phyloP scores from a whole-genome alignment of 1,139 yeast genomes.

The Debaryomyces coudertii region DNA sequence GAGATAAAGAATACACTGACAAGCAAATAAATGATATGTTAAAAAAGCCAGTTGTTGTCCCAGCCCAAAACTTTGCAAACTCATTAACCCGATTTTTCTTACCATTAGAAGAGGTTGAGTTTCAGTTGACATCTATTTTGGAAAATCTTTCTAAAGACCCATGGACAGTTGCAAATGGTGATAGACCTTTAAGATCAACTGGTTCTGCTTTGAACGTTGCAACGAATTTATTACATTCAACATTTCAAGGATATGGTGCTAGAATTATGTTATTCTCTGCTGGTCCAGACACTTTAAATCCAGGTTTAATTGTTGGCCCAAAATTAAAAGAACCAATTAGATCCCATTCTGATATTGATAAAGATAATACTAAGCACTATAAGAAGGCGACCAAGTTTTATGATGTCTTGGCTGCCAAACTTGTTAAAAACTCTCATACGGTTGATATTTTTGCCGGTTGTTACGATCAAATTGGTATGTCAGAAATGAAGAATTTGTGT shows the following conservation, averaged over 20 bases:
- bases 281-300: constrained; percentile 94
- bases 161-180: constrained; percentile 89
- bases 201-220: constrained; percentile 93
- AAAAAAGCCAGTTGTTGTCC: constrained; percentile 49
- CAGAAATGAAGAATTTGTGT: constrained; percentile 90
- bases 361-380: constrained; percentile 78
- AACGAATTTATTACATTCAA: constrained; percentile 75
- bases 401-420: constrained; percentile 73
- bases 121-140: constrained; percentile 77
- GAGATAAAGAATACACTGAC: constrained; percentile 82
- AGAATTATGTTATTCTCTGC: constrained; percentile 89
- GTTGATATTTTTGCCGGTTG: constrained; percentile 96
- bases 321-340: constrained; percentile 95
- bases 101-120: constrained; percentile 86
- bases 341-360: constrained; percentile 93
- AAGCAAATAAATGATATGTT: constrained; percentile 79
- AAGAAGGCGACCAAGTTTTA: constrained; percentile 89
- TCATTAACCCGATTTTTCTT: constrained; percentile 77
- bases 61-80: constrained; percentile 34
- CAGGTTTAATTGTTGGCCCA: constrained; percentile 92
- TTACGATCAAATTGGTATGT: constrained; percentile 96
- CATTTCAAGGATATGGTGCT: constrained; percentile 90
- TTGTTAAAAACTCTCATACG: constrained; percentile 75
- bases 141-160: constrained; percentile 84
- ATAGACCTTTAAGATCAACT: constrained; percentile 88